These are phyloP conservation scores for Suillus subaureus DNA, from an alignment of 768 basidiomycete species.

Conservation along the genomic window DNA sequence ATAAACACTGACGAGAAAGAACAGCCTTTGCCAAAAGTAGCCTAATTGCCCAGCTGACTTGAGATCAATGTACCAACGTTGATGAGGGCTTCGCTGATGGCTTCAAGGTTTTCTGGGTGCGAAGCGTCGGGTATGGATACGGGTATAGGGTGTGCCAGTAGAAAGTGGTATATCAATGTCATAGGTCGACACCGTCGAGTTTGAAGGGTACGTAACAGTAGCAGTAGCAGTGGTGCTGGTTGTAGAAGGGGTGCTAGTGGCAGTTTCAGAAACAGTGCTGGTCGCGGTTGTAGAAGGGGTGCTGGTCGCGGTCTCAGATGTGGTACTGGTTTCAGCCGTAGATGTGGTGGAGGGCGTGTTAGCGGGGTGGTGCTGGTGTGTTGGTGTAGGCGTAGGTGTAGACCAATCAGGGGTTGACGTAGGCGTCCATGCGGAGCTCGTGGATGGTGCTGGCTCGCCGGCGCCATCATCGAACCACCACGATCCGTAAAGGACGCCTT, in stretches of 20 bases:
- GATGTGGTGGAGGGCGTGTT: neutral
- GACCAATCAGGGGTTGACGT: neutral
- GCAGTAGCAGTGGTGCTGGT: neutral
- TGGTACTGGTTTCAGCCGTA: neutral
- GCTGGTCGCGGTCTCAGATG: neutral
- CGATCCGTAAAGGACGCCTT: slow-evolving; percentile 57
- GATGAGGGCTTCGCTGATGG: neutral
- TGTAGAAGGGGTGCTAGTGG: neutral
- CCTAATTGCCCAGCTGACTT: neutral
- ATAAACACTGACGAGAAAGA: slow-evolving; percentile 1
- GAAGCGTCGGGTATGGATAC: neutral
- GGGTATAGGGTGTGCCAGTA: neutral
- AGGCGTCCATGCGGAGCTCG: neutral
- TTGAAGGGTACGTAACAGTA: neutral
- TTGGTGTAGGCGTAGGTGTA: neutral
- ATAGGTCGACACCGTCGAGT: neutral
- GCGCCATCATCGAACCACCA: slow-evolving; percentile 57
- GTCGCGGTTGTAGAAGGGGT: neutral
- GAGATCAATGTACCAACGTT: neutral
- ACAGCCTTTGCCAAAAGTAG: neutral
- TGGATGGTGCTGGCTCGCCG: slow-evolving; percentile 12
- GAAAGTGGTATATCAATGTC: neutral
- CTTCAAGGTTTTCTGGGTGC: neutral
- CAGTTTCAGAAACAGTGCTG: neutral
- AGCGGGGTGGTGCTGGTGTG: neutral